Conservation (phyloP, 805 yeast species). For the Suhomyces pyralidae region DNA sequence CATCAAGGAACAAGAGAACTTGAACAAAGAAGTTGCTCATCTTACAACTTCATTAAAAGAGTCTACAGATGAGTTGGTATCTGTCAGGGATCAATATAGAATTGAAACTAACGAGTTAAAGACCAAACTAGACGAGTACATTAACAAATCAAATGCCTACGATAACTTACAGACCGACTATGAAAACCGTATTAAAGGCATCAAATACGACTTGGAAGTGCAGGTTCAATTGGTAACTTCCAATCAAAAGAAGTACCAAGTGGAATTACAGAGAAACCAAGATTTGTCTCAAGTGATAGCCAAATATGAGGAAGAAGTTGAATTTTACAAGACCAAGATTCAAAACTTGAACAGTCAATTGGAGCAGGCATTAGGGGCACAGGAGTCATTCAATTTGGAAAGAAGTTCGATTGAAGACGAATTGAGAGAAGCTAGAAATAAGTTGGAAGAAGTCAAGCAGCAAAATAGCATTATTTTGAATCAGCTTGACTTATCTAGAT, state of each 20-base stretch:
- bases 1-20: conserved; percentile 21
- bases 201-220: conserved; percentile 29
- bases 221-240: conserved; percentile 48
- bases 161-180: conserved; percentile 32
- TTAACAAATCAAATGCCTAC: conserved; percentile 30
- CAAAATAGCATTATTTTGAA: conserved; percentile 68
- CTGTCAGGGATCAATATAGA: conserved; percentile 15
- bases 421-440: conserved; percentile 41
- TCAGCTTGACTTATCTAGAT: conserved; percentile 53
- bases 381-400: conserved; percentile 19
- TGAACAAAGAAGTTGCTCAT: conserved; percentile 14
- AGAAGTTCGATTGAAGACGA: conserved; percentile 25
- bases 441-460: conserved; percentile 55
- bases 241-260: conserved; percentile 53
- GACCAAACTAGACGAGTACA: conserved; percentile 18
- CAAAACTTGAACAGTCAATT: conserved; percentile 6
- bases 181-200: conserved; percentile 25
- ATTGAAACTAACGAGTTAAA: conserved; percentile 27
- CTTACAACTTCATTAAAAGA: conserved; percentile 4
- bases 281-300: conserved; percentile 39
- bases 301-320: conserved; percentile 13
- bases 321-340: conserved; percentile 4
- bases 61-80: conserved; percentile 18
- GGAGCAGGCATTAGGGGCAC: conserved; percentile 10
- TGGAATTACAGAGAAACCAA: conserved; percentile 54